These are phyloP conservation scores for Mortierella sp. DNA, from an alignment of 371 early-diverging fungal genomes.

Conservation along the genomic window DNA sequence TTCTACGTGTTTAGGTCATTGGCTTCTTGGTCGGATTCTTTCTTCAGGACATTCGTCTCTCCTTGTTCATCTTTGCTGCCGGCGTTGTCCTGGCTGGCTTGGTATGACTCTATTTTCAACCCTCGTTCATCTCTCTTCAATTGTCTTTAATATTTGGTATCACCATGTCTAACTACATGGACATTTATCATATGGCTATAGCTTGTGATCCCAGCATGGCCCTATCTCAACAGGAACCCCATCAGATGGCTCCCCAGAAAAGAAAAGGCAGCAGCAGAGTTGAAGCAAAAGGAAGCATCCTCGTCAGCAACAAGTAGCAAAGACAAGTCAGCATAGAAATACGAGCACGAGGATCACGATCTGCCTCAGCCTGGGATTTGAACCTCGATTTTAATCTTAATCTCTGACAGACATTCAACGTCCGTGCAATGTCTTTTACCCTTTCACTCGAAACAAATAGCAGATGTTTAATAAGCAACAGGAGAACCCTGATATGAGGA, in stretches of 20 bases:
- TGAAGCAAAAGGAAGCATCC: slow-evolving; percentile 12
- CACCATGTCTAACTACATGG: background rate
- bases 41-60: slow-evolving; percentile 42
- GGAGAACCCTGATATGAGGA: background rate
- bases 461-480: background rate
- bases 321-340: slow-evolving; percentile 25
- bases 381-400: too few species aligned
- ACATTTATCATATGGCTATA: background rate
- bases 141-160: background rate
- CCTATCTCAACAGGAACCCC: slow-evolving; percentile 41
- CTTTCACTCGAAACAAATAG: too few species aligned
- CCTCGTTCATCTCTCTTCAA: background rate
- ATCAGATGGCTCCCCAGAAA: slow-evolving; percentile 47
- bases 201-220: slow-evolving; percentile 53
- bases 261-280: slow-evolving; percentile 18
- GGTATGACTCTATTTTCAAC: slow-evolving; percentile 13
- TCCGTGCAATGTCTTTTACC: too few species aligned
- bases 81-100: slow-evolving; percentile 28
- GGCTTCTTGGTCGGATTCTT: slow-evolving; percentile 41
- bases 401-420: too few species aligned
- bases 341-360: background rate
- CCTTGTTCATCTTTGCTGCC: slow-evolving; percentile 41
- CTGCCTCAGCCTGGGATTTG: background rate
- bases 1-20: slow-evolving; percentile 23
- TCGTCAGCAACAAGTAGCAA: slow-evolving; percentile 10